These are phyloP conservation scores for Triangularia verruculosa DNA, from an alignment of 2,329 filamentous ascomycete species.

Conservation along the genomic window DNA sequence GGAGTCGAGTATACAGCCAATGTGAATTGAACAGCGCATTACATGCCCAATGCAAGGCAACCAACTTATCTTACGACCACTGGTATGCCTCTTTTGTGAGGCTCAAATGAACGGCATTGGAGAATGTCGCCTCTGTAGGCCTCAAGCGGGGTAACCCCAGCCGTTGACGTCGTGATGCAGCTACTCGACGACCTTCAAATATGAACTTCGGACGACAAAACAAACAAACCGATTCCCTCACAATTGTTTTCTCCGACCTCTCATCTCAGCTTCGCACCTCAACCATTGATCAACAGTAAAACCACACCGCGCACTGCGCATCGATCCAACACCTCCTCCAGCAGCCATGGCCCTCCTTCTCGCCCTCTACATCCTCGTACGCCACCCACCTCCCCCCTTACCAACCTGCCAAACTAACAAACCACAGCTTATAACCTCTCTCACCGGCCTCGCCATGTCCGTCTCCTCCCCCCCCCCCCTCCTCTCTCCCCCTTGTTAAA, in stretches of 20 bases:
- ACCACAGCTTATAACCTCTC: constrained; percentile 24
- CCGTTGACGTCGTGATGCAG: not conserved
- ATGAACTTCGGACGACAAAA: not conserved
- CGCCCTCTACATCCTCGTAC: constrained; percentile 2
- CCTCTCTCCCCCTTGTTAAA: not conserved
- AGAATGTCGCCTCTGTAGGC: not conserved
- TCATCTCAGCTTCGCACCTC: not conserved
- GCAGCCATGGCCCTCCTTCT: not conserved
- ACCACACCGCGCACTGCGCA: not conserved
- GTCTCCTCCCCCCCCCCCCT: constrained; percentile 25
- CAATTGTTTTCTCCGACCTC: not conserved
- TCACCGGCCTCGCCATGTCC: constrained; percentile 30
- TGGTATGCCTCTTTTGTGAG: not conserved
- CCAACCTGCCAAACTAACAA: not conserved
- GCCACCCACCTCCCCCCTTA: not conserved
- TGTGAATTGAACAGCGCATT: not conserved
- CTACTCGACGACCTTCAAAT: not conserved
- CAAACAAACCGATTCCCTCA: not conserved
- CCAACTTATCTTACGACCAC: not conserved
- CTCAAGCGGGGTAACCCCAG: not conserved
- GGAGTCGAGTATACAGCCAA: not conserved
- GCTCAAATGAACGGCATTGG: not conserved
- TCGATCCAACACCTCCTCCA: not conserved
- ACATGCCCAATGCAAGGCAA: not conserved
- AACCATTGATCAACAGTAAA: not conserved